These are phyloP conservation scores for Clarireedia sp. DNA, from an alignment of 2,329 filamentous ascomycete genomes.

Conservation along the genomic window DNA sequence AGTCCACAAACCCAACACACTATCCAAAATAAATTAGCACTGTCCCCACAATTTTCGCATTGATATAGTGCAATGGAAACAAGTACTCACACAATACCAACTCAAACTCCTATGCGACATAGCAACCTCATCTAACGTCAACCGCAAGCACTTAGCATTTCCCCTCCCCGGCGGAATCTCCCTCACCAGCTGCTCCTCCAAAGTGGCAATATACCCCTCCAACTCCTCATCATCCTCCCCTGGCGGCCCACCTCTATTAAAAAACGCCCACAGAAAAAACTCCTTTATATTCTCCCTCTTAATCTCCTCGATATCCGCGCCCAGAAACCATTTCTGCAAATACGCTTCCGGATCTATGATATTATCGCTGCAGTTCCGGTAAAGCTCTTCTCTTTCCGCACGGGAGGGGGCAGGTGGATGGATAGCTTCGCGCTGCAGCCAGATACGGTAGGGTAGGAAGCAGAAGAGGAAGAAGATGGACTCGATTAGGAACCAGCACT, in stretches of 20 bases:
- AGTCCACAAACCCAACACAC: conserved; percentile 31
- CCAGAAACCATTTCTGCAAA: conserved; percentile 50
- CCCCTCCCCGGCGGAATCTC: conserved; percentile 44
- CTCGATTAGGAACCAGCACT: conserved; percentile 42
- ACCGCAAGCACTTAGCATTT: conserved; percentile 42
- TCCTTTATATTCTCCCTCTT: conserved; percentile 51
- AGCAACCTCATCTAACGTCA: conserved; percentile 50
- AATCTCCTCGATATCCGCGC: conserved; percentile 43
- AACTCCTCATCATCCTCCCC: conserved; percentile 44
- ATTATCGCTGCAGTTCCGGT: conserved; percentile 42
- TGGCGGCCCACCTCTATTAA: conserved; percentile 38
- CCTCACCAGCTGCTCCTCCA: conserved; percentile 44
- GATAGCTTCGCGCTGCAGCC: conserved; percentile 42
- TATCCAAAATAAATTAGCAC: conserved; percentile 8
- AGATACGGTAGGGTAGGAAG: conserved; percentile 43
- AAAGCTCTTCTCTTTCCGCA: conserved; percentile 41
- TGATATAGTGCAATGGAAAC: background rate
- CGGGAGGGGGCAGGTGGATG: conserved; percentile 40
- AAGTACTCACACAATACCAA: conserved; percentile 46
- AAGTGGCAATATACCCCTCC: conserved; percentile 43
- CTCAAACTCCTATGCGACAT: conserved; percentile 48
- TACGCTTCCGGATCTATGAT: conserved; percentile 46
- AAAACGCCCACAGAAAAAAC: conserved; percentile 54
- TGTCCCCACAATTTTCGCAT: background rate
- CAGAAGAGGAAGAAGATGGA: conserved; percentile 45